Percentiles rank a stretch among this genome's conserved stretches.
Conservation (phyloP, 495 filamentous ascomycete species). For the Cercophora samala region DNA sequence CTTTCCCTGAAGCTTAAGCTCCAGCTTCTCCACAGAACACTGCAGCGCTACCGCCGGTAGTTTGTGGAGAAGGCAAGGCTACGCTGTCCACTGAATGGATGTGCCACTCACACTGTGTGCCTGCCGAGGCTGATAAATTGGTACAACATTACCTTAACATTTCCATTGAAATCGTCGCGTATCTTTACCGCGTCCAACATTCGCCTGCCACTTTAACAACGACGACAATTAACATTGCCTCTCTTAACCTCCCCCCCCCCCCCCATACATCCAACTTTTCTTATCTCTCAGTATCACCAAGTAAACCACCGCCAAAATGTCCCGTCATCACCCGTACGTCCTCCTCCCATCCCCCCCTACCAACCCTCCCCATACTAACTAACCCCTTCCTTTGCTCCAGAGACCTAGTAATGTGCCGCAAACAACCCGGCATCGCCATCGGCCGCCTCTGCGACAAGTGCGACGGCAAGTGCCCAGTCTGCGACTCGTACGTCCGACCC, state of each 20-base stretch:
- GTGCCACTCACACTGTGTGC: not conserved
- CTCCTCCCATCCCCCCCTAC: not conserved
- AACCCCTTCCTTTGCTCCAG: conserved; percentile 39
- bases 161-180: not conserved
- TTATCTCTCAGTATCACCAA: no score
- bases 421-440: conserved; percentile 96
- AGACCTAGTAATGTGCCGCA: conserved; percentile 99
- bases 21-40: not conserved
- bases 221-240: no score
- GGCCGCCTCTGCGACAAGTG: conserved; percentile 99
- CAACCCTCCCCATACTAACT: conserved; percentile 4
- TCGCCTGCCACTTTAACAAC: not conserved
- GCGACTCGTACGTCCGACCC: conserved; percentile 97
- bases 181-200: not conserved
- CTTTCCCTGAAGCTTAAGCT: not conserved
- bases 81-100: not conserved
- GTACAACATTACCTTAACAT: no score
- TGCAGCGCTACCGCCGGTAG: not conserved
- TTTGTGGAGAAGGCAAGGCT: not conserved
- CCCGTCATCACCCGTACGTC: conserved; percentile 40
- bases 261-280: not conserved
- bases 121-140: not conserved
- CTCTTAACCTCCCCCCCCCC: not conserved
- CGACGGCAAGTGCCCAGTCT: conserved; percentile 98
- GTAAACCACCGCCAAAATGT: conserved; percentile 26